A percentile compares a stretch with the other conserved stretches of the same genome.
Conservation (phyloP, 495 filamentous ascomycete species). For the Penicillium paxilli region DNA sequence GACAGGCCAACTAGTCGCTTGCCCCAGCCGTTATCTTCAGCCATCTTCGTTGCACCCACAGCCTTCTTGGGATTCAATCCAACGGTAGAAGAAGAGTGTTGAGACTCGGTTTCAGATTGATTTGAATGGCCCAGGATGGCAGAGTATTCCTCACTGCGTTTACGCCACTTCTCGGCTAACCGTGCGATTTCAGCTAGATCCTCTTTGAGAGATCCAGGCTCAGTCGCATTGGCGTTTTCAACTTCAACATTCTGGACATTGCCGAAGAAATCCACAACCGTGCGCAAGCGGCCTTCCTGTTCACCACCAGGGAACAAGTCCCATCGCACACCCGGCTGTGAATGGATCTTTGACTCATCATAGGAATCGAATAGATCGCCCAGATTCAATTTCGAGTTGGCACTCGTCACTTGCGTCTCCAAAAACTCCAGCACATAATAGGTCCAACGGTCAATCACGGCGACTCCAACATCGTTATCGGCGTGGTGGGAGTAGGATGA, state of each 20-base stretch:
- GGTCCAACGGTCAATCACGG: conserved; percentile 97
- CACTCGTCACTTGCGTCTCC: conserved; percentile 82
- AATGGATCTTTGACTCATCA: conserved; percentile 92
- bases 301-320: conserved; percentile 86
- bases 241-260: conserved; percentile 97
- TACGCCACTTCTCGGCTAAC: conserved; percentile 51
- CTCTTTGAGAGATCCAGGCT: conserved; percentile 64
- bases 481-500: conserved; percentile 96
- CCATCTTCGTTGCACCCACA: conserved; percentile 60
- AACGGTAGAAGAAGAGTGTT: conserved; percentile 20
- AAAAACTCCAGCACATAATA: conserved; percentile 99
- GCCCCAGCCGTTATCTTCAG: conserved; percentile 65
- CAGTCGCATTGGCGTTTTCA: conserved; percentile 56
- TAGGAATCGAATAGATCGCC: conserved; percentile 96
- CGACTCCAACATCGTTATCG: conserved; percentile 95
- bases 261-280: conserved; percentile 95
- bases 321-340: conserved; percentile 86
- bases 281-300: conserved; percentile 68
- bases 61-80: conserved; percentile 32
- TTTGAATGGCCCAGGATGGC: conserved; percentile 33
- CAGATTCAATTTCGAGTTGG: conserved; percentile 78
- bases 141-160: conserved; percentile 35
- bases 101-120: conserved; percentile 24
- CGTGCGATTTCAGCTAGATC: conserved; percentile 70
- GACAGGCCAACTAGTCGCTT: conserved; percentile 68